phyloP scores from a whole-genome alignment of 768 basidiomycete genomes.

The Lentinula lateritia region DNA sequence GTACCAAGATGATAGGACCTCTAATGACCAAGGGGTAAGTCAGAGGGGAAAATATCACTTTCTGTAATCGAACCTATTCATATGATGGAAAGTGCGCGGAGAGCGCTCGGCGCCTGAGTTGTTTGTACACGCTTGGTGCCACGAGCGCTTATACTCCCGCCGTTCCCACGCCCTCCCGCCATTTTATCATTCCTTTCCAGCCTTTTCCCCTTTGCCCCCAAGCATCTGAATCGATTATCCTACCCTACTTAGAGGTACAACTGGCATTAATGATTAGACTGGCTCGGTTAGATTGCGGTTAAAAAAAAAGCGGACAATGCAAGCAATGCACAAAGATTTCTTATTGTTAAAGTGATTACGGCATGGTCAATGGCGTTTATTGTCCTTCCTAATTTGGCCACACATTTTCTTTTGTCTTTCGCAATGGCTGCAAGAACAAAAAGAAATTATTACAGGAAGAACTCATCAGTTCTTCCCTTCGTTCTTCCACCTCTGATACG shows the following conservation, averaged over 20 bases:
- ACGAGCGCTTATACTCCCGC: not conserved
- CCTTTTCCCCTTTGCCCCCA: not conserved
- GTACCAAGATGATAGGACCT: not conserved
- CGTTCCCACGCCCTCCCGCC: not conserved
- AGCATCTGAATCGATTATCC: too few species aligned
- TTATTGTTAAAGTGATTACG: not conserved
- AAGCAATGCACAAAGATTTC: not conserved
- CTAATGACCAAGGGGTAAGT: not conserved
- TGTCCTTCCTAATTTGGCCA: not conserved
- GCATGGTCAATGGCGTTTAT: not conserved
- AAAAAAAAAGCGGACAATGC: not conserved
- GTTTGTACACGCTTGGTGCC: not conserved
- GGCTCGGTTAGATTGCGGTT: not conserved
- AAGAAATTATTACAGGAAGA: not conserved
- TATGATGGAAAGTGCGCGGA: not conserved
- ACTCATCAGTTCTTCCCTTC: not conserved
- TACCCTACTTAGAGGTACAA: too few species aligned
- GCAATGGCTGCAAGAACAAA: not conserved
- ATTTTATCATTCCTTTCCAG: not conserved
- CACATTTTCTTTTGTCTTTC: conserved; percentile 1
- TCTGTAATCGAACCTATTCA: not conserved
- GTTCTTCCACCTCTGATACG: conserved; percentile 1
- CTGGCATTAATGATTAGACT: too few species aligned
- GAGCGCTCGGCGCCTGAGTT: not conserved
- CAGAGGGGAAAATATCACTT: not conserved